Evolutionary conservation across 2,329 filamentous ascomycete species (phyloP), one percentile per base, ranked within the genome.

Genomic region (Monilinia fructicola): DNA sequence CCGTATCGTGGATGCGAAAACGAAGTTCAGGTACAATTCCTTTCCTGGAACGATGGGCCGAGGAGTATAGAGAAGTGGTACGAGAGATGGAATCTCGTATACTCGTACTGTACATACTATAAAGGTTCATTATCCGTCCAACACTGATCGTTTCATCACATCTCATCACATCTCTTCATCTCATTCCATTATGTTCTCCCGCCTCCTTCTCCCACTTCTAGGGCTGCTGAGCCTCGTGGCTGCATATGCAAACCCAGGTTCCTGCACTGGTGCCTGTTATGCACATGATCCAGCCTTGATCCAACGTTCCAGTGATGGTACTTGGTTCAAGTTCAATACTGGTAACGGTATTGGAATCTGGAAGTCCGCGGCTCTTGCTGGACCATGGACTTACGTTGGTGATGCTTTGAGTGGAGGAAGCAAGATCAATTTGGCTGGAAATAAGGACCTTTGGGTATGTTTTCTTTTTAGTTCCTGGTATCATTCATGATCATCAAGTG

Each of bases 321-420:
- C 73, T 21, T 81, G 80, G 71, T 81, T 79, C 69, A 76, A 77
- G 44, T 81, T 81, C 72, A 78, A 77, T 42, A 81, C 80, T 4
- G 76, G 76, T 26, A 76, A 75, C 28, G 75, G 75, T 54, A 79
- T 81, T 56, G 76, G 77, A 23, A 77, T 80, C 21, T 76, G 78
- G 31, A 78, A 77, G 1, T 75, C 79, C 1, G 73, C 74, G 1
- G 74, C 73, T 46, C 71, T 81, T 40, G 74, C 73, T 31, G 80
- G 79, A 0, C 78, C 80, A 23, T 81, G 80, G 79, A 79, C 75
- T 0, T 76, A 78, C 58, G 55, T 76, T 56, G 80, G 80, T 3
- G 75, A 75, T 56, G 79, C 74, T 18, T 70, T 81, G 3, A 72
- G 77, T 5, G 68, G 67, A 28, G 78, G 78, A 2, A 78, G 76